These are phyloP conservation scores for Paraglomus brasilianum DNA, from an alignment of 192 early-diverging fungal species.

Conservation along the genomic window DNA sequence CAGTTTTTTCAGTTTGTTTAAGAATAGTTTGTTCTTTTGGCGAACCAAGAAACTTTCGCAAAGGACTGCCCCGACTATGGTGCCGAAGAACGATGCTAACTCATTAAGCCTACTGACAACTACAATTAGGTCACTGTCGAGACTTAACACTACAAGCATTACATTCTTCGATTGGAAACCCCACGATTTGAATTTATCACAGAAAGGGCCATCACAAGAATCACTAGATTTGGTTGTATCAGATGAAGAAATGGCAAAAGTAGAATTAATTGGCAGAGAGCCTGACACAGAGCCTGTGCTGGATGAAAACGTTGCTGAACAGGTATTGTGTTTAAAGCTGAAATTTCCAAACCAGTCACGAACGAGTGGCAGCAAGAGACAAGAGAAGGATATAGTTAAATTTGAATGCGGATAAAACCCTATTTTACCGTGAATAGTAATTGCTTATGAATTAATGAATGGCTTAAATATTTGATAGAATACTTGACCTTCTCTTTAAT, in stretches of 20 bases:
- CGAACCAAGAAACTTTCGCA: not conserved
- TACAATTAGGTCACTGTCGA: conserved; percentile 13
- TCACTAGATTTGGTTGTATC: not conserved
- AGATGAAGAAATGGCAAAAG: conserved; percentile 31
- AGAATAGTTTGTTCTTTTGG: not conserved
- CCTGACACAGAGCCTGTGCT: conserved; percentile 48
- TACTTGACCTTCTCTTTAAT: not conserved
- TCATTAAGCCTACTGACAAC: conserved; percentile 26
- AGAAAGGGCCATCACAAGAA: conserved; percentile 12
- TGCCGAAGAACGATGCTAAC: not conserved
- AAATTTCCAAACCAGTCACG: not conserved
- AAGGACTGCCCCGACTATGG: conserved; percentile 20
- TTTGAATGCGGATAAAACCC: not conserved
- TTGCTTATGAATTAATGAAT: not conserved
- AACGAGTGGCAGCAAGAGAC: not conserved
- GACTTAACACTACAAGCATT: conserved; percentile 1
- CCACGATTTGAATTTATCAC: not conserved
- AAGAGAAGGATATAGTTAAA: not conserved
- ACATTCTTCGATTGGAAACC: conserved; percentile 12
- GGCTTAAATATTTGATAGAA: not conserved
- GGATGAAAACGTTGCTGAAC: conserved; percentile 43
- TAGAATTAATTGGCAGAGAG: conserved; percentile 42
- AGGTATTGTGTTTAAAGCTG: conserved; percentile 36
- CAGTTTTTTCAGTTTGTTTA: conserved; percentile 11
- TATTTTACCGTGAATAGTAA: not conserved